Evolutionary conservation across 768 basidiomycete species (phyloP).

Genomic region (Lactarius vividus): DNA sequence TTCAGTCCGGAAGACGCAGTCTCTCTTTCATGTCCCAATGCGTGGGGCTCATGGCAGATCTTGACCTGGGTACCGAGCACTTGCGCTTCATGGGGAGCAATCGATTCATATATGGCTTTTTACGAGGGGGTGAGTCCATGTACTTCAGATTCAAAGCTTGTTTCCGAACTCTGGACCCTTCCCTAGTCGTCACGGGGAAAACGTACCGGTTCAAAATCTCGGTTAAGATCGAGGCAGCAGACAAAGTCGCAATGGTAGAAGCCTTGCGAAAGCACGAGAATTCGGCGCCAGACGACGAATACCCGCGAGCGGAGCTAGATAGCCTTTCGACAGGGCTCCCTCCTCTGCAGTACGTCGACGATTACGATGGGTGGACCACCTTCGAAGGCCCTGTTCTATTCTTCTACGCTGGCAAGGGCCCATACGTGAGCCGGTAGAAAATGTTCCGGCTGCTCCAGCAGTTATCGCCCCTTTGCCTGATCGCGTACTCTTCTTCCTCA

Average conservation of each 20-base stretch:
- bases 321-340: slow-evolving; percentile 38
- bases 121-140: slow-evolving; percentile 59
- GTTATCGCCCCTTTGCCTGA: slow-evolving; percentile 13
- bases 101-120: slow-evolving; percentile 70
- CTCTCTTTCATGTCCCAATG: slow-evolving; percentile 85
- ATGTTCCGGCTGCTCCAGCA: not conserved
- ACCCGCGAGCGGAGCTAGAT: slow-evolving; percentile 17
- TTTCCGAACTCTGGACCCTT: not conserved
- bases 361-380: slow-evolving; percentile 64
- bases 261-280: slow-evolving; percentile 41
- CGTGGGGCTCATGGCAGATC: slow-evolving; percentile 79
- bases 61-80: slow-evolving; percentile 81
- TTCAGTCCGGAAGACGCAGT: slow-evolving; percentile 56
- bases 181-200: slow-evolving; percentile 55
- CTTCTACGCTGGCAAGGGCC: slow-evolving; percentile 76
- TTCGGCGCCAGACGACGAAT: slow-evolving; percentile 15
- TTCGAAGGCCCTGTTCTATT: slow-evolving; percentile 67
- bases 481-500: slow-evolving; percentile 30
- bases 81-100: slow-evolving; percentile 84
- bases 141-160: not conserved
- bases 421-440: slow-evolving; percentile 61
- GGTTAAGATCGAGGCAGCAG: slow-evolving; percentile 62
- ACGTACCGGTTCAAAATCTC: slow-evolving; percentile 69
- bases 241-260: slow-evolving; percentile 71
- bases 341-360: slow-evolving; percentile 43